Evolutionary conservation across 2,329 filamentous ascomycete species (phyloP).

Genomic region (Aspergillus sp.): DNA sequence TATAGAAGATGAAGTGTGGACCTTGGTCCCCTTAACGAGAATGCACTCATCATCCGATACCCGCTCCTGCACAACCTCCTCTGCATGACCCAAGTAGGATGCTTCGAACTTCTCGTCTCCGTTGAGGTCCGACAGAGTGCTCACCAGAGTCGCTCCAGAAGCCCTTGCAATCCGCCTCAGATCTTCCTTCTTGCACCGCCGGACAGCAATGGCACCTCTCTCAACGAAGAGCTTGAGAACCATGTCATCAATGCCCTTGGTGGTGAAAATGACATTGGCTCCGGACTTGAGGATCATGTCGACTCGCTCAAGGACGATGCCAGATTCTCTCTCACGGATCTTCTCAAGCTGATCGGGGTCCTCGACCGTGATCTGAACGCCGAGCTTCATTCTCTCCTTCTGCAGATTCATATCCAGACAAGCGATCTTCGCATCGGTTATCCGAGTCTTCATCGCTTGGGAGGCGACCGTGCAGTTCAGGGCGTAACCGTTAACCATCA

Average conservation of each 20-base stretch:
- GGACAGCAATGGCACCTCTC: constrained; percentile 87
- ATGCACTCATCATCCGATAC: constrained; percentile 99
- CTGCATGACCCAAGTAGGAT: constrained; percentile 78
- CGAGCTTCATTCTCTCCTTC: constrained; percentile 98
- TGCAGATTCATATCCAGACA: constrained; percentile 96
- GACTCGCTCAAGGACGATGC: constrained; percentile 85
- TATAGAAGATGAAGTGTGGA: constrained; percentile 86
- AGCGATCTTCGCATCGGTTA: constrained; percentile 92
- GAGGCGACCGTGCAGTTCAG: constrained; percentile 98
- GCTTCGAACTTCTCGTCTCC: constrained; percentile 94
- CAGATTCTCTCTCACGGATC: constrained; percentile 84
- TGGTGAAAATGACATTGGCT: constrained; percentile 91
- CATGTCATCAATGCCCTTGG: constrained; percentile 96
- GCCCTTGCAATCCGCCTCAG: constrained; percentile 90
- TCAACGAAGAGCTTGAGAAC: constrained; percentile 92
- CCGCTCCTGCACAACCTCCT: constrained; percentile 95
- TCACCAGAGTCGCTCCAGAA: constrained; percentile 85
- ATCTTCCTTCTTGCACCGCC: constrained; percentile 98
- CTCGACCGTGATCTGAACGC: constrained; percentile 95
- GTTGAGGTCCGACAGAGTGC: constrained; percentile 89
- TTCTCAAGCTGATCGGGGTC: constrained; percentile 96
- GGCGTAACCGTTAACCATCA: constrained; percentile 91
- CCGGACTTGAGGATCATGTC: constrained; percentile 97
- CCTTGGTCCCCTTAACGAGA: constrained; percentile 88
- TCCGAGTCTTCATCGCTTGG: constrained; percentile 90